Base-by-base conservation (phyloP, 371 early-diverging fungal species). In the Rhizopus delemar region DNA sequence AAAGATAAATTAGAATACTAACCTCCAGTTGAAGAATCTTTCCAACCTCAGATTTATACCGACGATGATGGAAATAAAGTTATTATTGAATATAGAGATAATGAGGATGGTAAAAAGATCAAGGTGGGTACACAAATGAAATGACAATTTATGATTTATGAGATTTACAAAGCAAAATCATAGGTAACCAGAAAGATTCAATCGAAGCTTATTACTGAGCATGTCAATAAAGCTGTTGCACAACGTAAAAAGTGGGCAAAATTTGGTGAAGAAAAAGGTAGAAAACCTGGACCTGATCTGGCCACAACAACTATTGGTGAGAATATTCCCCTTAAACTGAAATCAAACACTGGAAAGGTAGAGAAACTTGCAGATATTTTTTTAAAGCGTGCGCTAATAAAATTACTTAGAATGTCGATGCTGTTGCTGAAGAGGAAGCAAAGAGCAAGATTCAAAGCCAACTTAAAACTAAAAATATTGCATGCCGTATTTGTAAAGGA, bases 401-500 rank as follows among this genome's bases (percentile, higher is more conserved):
- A 32, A 8, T 33, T 31, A 66, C 68, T 65, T 73, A 74, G 74
- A 59, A 54, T 56, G 75, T 69, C 34, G 80, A 82, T 29, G 73
- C 73, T 16, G 83, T 69, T 43, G 86, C 82, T 15, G 88, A 84
- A 39, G 82, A 87, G 66, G 84, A 81, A 57, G 75, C 74, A 34
- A 71, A 72, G 56, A 71, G 68, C n/a, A 74, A 77, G 56, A 50
- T 74, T 29, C 62, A 69, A 36, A 60, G 66, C 53, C 74, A 74
- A 62, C 66, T 82, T 29, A 85, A 89, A 69, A 80, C 83, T 76
- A 88, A 84, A 73, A 93, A 91, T 69, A 96, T 98, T 79, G 80
- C 86, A 52, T 98, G 98, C 83, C 93, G 98, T 81, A 88, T 90
- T 60, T 98, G 98, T 83, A 93, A 94, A 66, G 95, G 96, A 60